phyloP scores from a whole-genome alignment of 192 early-diverging fungal genomes.

The Bifiguratus adelaidae region DNA sequence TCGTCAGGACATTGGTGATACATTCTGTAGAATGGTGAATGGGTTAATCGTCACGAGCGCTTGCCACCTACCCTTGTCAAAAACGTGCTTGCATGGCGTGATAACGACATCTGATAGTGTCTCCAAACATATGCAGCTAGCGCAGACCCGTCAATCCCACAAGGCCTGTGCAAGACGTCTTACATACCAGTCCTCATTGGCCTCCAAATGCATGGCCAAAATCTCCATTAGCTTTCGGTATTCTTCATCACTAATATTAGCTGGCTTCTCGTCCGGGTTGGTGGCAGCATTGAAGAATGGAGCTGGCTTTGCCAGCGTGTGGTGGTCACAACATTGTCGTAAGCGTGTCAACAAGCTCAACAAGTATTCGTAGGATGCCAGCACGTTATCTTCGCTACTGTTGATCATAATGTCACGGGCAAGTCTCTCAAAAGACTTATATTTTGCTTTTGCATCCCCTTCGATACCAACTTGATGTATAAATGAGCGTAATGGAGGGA shows the following conservation, averaged over 20 bases:
- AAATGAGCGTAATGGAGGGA: conserved; percentile 23
- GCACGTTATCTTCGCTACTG: too few species aligned
- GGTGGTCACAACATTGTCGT: too few species aligned
- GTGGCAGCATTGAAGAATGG: too few species aligned
- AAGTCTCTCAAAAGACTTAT: too few species aligned
- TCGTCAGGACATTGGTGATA: background rate
- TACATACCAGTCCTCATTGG: background rate
- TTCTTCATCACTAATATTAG: too few species aligned
- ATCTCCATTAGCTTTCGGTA: background rate
- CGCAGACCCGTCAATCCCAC: background rate
- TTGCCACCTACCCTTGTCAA: background rate
- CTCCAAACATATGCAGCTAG: background rate
- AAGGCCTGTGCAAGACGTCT: background rate
- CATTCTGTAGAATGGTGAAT: background rate
- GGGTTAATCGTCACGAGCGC: too few species aligned
- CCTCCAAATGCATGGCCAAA: background rate
- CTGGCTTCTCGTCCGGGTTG: too few species aligned
- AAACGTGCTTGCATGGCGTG: conserved; percentile 1
- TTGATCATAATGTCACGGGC: too few species aligned
- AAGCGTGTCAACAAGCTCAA: too few species aligned
- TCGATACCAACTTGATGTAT: background rate
- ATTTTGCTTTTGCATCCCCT: background rate
- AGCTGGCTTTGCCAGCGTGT: too few species aligned
- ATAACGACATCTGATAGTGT: background rate
- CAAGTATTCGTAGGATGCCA: too few species aligned